Evolutionary conservation across 345 rosid species (phyloP).

Genomic region (Gossypium longicalyx): DNA sequence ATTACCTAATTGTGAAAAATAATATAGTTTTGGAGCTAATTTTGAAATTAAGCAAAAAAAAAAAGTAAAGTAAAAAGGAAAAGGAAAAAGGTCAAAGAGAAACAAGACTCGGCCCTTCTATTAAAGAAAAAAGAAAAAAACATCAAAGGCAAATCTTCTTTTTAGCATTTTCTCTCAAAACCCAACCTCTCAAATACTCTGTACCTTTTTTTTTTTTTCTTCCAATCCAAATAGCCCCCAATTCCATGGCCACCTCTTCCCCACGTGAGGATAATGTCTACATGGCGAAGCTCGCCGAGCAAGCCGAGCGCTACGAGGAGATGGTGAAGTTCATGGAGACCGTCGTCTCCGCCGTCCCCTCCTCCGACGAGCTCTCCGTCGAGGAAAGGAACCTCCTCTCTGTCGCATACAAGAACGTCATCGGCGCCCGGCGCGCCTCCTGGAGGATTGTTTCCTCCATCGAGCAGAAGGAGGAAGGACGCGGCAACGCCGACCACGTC

Average conservation of each 20-base stretch:
- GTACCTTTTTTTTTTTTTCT: not conserved
- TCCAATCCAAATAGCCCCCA: not conserved
- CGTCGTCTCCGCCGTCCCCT: slow-evolving; percentile 33
- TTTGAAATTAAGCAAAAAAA: not conserved
- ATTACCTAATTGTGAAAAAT: too few relatives aligned
- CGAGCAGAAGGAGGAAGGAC: slow-evolving; percentile 59
- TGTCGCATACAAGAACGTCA: slow-evolving; percentile 67
- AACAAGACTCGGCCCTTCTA: not conserved
- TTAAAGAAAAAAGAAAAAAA: not conserved
- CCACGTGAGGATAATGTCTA: slow-evolving; percentile 33
- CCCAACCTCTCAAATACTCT: not conserved
- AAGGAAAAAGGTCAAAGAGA: not conserved
- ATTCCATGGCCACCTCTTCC: slow-evolving; percentile 11
- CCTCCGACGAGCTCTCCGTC: slow-evolving; percentile 35
- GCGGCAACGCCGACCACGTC: slow-evolving; percentile 21
- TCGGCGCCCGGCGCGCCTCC: slow-evolving; percentile 62
- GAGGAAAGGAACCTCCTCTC: slow-evolving; percentile 69
- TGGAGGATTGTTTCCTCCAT: slow-evolving; percentile 65
- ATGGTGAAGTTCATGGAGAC: slow-evolving; percentile 69
- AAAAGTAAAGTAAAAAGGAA: too few relatives aligned
- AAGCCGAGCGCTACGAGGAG: slow-evolving; percentile 69
- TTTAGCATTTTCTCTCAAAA: not conserved
- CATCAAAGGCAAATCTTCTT: not conserved
- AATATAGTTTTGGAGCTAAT: too few relatives aligned
- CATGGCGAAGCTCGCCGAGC: slow-evolving; percentile 66